A percentile compares a stretch with the other conserved stretches of the same genome.
phyloP scores from a whole-genome alignment of 495 filamentous ascomycete genomes.

The Neurospora sp. region DNA sequence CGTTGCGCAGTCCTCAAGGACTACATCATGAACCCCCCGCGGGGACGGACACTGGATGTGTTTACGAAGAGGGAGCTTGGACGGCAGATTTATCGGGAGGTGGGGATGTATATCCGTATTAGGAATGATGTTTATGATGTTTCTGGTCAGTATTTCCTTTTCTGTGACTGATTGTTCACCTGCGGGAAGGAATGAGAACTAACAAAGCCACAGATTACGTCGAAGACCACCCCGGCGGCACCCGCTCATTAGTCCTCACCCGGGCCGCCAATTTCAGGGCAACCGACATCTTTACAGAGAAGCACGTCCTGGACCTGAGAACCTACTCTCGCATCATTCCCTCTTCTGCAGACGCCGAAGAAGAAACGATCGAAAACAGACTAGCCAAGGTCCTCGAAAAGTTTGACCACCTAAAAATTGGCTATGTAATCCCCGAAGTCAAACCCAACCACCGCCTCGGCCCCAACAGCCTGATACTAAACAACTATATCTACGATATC shows the following conservation, averaged over 20 bases:
- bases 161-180: too few species aligned
- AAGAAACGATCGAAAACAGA: not conserved
- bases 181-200: not conserved
- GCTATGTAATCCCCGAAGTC: not conserved
- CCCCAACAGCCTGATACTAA: not conserved
- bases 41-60: not conserved
- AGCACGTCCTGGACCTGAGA: not conserved
- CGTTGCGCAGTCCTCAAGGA: not conserved
- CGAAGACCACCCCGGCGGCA: not conserved
- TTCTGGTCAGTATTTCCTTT: not conserved
- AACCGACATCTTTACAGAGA: not conserved
- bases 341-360: not conserved
- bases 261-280: not conserved
- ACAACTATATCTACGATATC: not conserved
- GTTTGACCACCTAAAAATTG: not conserved
- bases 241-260: not conserved
- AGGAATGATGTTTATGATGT: not conserved
- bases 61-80: not conserved
- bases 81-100: not conserved
- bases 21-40: not conserved
- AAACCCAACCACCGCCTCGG: not conserved
- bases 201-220: not conserved
- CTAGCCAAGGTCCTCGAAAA: not conserved
- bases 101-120: not conserved
- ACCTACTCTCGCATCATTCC: not conserved